Conservation (phyloP, 805 yeast genomes). For the Kockiozyma suomiensis region DNA sequence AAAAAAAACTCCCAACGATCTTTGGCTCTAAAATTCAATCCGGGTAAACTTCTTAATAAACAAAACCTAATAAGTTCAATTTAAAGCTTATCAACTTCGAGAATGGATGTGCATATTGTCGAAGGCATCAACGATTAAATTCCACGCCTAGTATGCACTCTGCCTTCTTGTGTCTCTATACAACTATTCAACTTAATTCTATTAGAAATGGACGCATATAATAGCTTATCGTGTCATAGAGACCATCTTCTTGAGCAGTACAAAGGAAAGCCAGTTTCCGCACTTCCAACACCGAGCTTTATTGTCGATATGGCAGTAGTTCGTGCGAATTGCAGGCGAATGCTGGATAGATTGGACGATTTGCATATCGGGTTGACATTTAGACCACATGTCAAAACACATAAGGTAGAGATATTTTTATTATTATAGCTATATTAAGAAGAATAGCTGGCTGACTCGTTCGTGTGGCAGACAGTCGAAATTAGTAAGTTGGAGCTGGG, state of each 20-base stretch:
- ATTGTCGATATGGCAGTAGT: conserved; percentile 51
- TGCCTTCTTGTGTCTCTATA: too few species aligned
- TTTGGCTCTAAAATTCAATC: background rate
- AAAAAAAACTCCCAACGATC: conserved; percentile 10
- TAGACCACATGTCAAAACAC: conserved; percentile 77
- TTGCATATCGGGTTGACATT: conserved; percentile 49
- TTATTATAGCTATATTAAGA: too few species aligned
- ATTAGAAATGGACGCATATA: background rate
- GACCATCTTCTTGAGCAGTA: conserved; percentile 8
- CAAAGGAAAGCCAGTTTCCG: conserved; percentile 49
- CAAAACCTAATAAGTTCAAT: background rate
- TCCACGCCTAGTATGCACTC: too few species aligned
- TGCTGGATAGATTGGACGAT: conserved; percentile 51
- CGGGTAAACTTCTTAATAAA: background rate
- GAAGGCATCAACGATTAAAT: too few species aligned
- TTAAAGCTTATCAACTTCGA: too few species aligned
- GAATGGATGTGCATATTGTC: too few species aligned
- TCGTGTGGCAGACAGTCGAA: conserved; percentile 48
- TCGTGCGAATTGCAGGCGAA: conserved; percentile 50
- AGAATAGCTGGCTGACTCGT: background rate
- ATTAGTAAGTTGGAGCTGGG: conserved; percentile 54
- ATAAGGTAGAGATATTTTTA: too few species aligned
- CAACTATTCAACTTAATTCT: too few species aligned
- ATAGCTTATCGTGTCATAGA: background rate
- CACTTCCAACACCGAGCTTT: conserved; percentile 64